Evolutionary conservation across 164 flowering plant genomes (phyloP).

Genomic region (Piper betle): DNA sequence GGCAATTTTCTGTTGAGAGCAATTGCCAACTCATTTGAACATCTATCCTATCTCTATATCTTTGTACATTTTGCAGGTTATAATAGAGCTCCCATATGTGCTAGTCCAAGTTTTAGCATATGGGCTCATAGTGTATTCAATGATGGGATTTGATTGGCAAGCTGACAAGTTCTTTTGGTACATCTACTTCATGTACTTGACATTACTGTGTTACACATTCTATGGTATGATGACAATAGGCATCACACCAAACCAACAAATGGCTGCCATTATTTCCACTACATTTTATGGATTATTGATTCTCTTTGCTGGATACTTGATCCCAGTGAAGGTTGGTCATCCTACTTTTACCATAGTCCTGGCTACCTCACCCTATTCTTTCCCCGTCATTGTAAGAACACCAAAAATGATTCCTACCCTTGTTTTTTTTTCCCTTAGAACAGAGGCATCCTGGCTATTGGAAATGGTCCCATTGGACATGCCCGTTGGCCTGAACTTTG

Average conservation of each 20-base stretch:
- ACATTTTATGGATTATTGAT: conserved; percentile 27
- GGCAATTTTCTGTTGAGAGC: too few relatives aligned
- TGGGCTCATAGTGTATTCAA: conserved; percentile 23
- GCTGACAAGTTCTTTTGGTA: conserved; percentile 31
- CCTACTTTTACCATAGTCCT: not conserved
- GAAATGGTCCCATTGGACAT: conserved; percentile 49
- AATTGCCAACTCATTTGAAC: too few relatives aligned
- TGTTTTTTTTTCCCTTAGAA: not conserved
- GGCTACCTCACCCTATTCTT: too few relatives aligned
- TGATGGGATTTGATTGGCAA: conserved; percentile 34
- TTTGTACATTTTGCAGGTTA: conserved; percentile 19
- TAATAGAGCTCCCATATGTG: conserved; percentile 23
- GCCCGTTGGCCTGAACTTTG: conserved; percentile 45
- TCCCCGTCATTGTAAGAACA: not conserved
- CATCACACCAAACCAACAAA: conserved; percentile 25
- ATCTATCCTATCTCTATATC: too few relatives aligned
- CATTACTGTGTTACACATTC: conserved; percentile 31
- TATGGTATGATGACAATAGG: conserved; percentile 41
- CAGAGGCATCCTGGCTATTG: conserved; percentile 30
- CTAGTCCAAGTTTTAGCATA: conserved; percentile 19
- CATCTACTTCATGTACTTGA: conserved; percentile 28
- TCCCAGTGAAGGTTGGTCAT: conserved; percentile 22
- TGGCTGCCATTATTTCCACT: conserved; percentile 25
- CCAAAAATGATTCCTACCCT: not conserved
- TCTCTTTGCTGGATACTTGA: conserved; percentile 29